phyloP scores from a whole-genome alignment of 1,139 yeast genomes.

The Pichia kudriavzevii region DNA sequence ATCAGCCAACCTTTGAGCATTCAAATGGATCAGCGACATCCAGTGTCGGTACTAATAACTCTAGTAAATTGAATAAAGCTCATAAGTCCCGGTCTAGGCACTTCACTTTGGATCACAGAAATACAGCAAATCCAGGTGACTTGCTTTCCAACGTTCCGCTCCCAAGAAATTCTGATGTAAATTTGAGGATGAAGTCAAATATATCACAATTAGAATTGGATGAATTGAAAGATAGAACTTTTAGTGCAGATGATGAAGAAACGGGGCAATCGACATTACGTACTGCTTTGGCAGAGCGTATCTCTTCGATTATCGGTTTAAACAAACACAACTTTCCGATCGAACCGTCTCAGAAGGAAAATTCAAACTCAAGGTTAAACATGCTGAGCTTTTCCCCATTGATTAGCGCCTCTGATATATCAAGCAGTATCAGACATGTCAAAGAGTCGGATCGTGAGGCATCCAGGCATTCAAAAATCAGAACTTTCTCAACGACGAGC shows the following conservation, averaged over 20 bases:
- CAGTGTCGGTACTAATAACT: no score
- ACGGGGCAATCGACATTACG: conserved; percentile 68
- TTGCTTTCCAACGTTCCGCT: conserved; percentile 75
- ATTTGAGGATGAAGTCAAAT: conserved; percentile 4
- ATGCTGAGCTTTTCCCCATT: conserved; percentile 9
- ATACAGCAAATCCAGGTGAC: conserved; percentile 73
- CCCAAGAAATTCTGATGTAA: conserved; percentile 36
- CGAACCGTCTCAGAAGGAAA: conserved; percentile 1
- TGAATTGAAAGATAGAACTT: conserved; percentile 34
- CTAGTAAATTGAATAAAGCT: neutral
- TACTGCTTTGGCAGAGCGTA: conserved; percentile 65
- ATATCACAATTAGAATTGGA: conserved; percentile 18
- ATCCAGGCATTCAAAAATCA: conserved; percentile 6
- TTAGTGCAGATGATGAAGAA: conserved; percentile 53
- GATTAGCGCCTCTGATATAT: neutral
- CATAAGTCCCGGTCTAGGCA: conserved; percentile 40
- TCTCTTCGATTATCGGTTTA: conserved; percentile 68
- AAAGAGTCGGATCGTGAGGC: conserved; percentile 3
- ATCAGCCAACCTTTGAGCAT: no score
- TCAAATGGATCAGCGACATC: no score
- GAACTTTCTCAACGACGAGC: conserved; percentile 24
- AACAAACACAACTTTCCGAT: conserved; percentile 25
- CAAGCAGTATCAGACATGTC: conserved; percentile 13
- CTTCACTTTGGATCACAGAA: conserved; percentile 55
- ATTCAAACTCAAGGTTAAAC: conserved; percentile 10